A percentile compares a stretch with the other conserved stretches of the same genome.
These are phyloP conservation scores for Stachybotrys echinatus DNA, from an alignment of 2,329 filamentous ascomycete species.

Conservation along the genomic window DNA sequence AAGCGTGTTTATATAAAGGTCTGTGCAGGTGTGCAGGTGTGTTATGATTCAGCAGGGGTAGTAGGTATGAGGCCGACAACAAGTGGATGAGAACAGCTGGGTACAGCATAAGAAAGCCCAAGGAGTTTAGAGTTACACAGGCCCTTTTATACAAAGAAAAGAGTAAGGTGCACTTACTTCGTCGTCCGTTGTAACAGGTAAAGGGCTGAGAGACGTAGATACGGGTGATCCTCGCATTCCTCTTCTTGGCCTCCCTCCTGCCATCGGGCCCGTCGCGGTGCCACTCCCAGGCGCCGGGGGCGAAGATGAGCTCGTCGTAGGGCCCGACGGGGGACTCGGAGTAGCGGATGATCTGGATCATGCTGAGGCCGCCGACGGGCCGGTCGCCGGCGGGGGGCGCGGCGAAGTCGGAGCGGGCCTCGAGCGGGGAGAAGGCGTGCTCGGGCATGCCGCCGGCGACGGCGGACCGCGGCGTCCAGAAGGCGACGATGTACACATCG, in stretches of 20 bases:
- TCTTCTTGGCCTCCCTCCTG: conserved; percentile 22
- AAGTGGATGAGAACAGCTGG: too few species aligned
- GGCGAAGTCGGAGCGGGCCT: conserved; percentile 34
- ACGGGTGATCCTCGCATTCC: conserved; percentile 39
- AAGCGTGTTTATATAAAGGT: too few species aligned
- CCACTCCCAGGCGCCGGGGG: conserved; percentile 41
- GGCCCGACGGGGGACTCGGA: conserved; percentile 44
- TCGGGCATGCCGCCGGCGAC: conserved; percentile 24
- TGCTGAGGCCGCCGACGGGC: conserved; percentile 38
- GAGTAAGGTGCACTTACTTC: conserved; percentile 28
- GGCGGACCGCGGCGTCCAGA: conserved; percentile 27
- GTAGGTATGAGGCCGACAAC: not conserved
- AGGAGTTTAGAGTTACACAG: too few species aligned
- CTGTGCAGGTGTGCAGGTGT: too few species aligned
- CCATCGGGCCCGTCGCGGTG: conserved; percentile 27
- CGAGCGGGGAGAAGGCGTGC: conserved; percentile 41
- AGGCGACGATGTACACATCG: conserved; percentile 37
- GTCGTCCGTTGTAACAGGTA: conserved; percentile 47
- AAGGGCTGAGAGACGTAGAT: conserved; percentile 50
- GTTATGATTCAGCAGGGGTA: not conserved
- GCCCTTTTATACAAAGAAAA: not conserved
- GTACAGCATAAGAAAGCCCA: too few species aligned
- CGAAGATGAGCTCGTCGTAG: conserved; percentile 47
- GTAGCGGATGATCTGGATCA: conserved; percentile 48
- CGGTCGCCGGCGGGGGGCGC: conserved; percentile 15